phyloP scores from a whole-genome alignment of 2,329 filamentous ascomycete genomes.

The Penicillium sp. region DNA sequence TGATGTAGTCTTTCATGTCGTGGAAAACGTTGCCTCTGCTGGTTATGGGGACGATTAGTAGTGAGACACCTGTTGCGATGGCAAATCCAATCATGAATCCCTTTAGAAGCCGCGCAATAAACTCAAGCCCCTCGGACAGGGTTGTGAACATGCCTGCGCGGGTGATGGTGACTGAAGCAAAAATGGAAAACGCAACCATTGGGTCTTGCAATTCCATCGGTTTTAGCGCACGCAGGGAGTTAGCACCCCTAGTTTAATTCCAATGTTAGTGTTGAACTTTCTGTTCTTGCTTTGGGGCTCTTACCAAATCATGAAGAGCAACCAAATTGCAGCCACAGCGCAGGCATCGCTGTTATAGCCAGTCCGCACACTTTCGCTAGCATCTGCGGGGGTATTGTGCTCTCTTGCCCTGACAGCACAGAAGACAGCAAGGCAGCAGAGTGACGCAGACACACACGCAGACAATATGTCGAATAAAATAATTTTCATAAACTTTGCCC shows the following conservation, averaged over 20 bases:
- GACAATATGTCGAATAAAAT: conserved; percentile 60
- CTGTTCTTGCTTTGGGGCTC: neutral
- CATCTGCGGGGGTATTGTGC: conserved; percentile 50
- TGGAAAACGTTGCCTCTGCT: conserved; percentile 64
- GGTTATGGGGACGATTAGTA: conserved; percentile 66
- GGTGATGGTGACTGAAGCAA: conserved; percentile 62
- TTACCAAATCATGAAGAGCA: conserved; percentile 67
- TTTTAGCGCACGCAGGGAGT: conserved; percentile 63
- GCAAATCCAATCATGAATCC: conserved; percentile 67
- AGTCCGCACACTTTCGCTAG: conserved; percentile 28
- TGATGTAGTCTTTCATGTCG: conserved; percentile 54
- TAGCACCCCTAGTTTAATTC: conserved; percentile 49
- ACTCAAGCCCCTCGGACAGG: conserved; percentile 26
- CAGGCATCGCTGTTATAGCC: conserved; percentile 69
- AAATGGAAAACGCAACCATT: conserved; percentile 67
- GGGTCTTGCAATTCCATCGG: conserved; percentile 64
- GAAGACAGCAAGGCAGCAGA: conserved; percentile 65
- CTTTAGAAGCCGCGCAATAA: conserved; percentile 55
- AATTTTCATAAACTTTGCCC: conserved; percentile 71
- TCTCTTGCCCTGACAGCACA: conserved; percentile 64
- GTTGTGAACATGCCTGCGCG: conserved; percentile 54
- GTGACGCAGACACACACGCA: conserved; percentile 59
- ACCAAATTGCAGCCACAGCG: conserved; percentile 67
- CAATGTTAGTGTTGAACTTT: neutral
- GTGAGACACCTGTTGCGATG: conserved; percentile 61